A percentile compares a stretch with the other conserved stretches of the same genome.
These are phyloP conservation scores for Mucor ambiguus DNA, from an alignment of 371 early-diverging fungal genomes.

Conservation along the genomic window DNA sequence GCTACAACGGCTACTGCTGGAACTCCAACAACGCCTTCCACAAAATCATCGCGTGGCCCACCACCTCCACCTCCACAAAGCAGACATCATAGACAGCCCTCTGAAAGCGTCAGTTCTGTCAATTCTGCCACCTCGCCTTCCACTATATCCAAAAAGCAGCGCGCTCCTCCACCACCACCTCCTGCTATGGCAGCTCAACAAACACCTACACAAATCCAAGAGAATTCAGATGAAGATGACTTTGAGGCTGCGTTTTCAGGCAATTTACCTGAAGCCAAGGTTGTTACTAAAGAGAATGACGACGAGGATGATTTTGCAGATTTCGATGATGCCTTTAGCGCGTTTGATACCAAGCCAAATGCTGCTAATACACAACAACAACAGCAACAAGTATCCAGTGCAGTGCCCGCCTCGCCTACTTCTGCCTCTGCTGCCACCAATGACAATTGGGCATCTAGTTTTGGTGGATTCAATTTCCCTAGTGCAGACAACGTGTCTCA, in stretches of 20 bases:
- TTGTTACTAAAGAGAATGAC: slow-evolving; percentile 18
- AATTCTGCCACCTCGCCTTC: slow-evolving; percentile 28
- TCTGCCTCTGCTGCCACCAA: slow-evolving; percentile 23
- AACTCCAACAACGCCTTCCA: slow-evolving; percentile 7
- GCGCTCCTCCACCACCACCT: slow-evolving; percentile 18
- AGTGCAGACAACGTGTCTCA: slow-evolving; percentile 5
- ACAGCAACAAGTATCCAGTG: background rate
- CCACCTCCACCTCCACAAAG: slow-evolving; percentile 55
- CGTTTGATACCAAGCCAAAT: slow-evolving; percentile 21
- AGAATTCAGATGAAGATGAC: slow-evolving; percentile 27
- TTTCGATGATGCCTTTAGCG: slow-evolving; percentile 50
- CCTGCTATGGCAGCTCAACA: slow-evolving; percentile 4
- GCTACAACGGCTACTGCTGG: slow-evolving; percentile 16
- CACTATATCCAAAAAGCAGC: slow-evolving; percentile 16
- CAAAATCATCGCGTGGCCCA: slow-evolving; percentile 25
- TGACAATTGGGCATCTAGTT: slow-evolving; percentile 41
- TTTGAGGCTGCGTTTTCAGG: slow-evolving; percentile 46
- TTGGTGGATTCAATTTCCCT: slow-evolving; percentile 38
- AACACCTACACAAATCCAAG: background rate
- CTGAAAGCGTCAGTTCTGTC: slow-evolving; percentile 31
- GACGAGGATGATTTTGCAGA: slow-evolving; percentile 34
- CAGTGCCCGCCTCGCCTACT: background rate
- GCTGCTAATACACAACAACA: background rate
- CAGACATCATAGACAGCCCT: slow-evolving; percentile 40
- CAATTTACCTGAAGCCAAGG: slow-evolving; percentile 39